Conservation (phyloP, 2,329 filamentous ascomycete genomes). For the Sporothrix sp. region DNA sequence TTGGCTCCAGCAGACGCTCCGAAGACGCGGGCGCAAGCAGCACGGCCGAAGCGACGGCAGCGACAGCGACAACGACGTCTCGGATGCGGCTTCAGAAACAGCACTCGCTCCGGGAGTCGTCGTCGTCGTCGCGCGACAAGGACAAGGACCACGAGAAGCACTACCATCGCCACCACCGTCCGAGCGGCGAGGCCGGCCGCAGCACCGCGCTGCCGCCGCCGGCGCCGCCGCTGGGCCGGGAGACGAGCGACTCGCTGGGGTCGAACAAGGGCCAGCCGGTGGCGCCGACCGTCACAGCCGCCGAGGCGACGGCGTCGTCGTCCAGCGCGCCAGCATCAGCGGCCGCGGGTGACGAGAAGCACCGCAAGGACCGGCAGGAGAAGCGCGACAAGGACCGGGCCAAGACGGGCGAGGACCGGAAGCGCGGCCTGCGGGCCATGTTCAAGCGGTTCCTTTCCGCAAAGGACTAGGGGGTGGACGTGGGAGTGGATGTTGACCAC, state of each 20-base stretch:
- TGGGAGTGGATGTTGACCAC: neutral
- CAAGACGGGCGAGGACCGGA: slow-evolving; percentile 14
- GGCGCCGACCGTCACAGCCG: slow-evolving; percentile 1
- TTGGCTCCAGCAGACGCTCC: slow-evolving; percentile 17
- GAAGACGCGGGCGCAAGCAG: slow-evolving; percentile 12
- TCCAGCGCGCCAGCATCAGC: neutral
- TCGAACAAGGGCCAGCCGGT: slow-evolving; percentile 9
- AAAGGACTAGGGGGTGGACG: neutral
- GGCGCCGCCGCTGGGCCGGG: neutral
- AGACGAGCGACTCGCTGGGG: slow-evolving; percentile 9
- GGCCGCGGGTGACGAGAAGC: slow-evolving; percentile 12
- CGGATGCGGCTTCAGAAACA: slow-evolving; percentile 11
- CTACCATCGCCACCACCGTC: slow-evolving; percentile 4
- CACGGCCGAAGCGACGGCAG: neutral
- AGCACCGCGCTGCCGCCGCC: neutral
- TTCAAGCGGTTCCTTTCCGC: slow-evolving; percentile 16
- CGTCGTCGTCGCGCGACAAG: neutral
- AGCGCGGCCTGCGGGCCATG: slow-evolving; percentile 14
- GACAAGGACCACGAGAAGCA: neutral
- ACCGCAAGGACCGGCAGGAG: slow-evolving; percentile 18
- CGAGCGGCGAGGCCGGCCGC: slow-evolving; percentile 1
- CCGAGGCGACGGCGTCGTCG: slow-evolving; percentile 6
- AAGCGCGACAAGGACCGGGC: slow-evolving; percentile 16
- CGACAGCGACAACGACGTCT: neutral
- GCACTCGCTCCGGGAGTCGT: slow-evolving; percentile 3